Base-by-base conservation (phyloP, 768 basidiomycete genomes). In the Strobilomyces dryophilus region DNA sequence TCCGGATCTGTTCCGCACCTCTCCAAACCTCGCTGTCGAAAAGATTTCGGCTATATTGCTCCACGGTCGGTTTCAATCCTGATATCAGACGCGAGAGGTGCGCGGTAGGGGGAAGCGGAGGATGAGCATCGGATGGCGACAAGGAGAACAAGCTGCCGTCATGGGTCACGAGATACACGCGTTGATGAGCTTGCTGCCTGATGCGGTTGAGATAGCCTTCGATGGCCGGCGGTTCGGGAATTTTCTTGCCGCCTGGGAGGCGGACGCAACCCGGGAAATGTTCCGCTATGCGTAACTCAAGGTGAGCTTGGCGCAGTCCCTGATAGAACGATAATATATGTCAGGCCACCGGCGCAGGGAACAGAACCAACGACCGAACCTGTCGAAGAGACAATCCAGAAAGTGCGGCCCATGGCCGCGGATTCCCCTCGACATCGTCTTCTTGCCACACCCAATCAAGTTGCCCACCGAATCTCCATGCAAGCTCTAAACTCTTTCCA, bases 391-490 rank as follows among this genome's bases (percentile, higher is more conserved):
- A 83, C 37, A 95, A 59, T 31, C 92, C 92, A 56, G 80, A 87
- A 10, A 95, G 67, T 3, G 92, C 81, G 1, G 80, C 78, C 87
- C 89, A 93, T 24, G 78, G 75, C 43, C 93, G 76, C 20, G 68
- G 59, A 46, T 78, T 73, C 10, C 83, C 88, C 32, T 80, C 74
- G 0, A 86, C 73, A 58, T 89, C 86, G 24, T 78, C 73, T n/a
- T 83, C 77, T 35, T 84, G 75, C 79, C 87, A 87, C 26, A 94
- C 74, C 95, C 95, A 98, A 63, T 98, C 94, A 44, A 98, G 66
- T 55, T 81, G 79, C 3, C 83, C 82, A 20, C 77, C 82, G 27
- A 77, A 65, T 36, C 88, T 78, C 95, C 95, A 98, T 40, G 84
- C 89, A 36, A 97, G 74, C 64, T 85, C 79, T 35, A 95, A 70